Evolutionary conservation across 305 asterid species (phyloP), one percentile per base, ranked within the genome.

Genomic region (Solanum aculeatissimum): DNA sequence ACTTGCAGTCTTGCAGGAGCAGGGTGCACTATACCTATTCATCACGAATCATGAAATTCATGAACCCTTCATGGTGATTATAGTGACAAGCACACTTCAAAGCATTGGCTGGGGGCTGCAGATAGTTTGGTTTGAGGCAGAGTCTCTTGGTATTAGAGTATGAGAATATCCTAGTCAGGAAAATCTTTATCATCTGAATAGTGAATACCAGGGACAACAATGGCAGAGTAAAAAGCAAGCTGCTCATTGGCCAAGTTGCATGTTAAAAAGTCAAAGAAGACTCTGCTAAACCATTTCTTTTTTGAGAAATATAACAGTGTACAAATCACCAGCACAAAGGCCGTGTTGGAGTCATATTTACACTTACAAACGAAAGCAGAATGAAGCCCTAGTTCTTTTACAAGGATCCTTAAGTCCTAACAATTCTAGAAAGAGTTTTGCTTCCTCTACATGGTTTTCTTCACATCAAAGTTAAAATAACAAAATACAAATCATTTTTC

Each of bases 1-100:
- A 47, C 32, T 51, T 13, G 51, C 35, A 16, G 58, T 16, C 25
- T 55, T 19, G 27, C 77, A 81, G 84, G 78, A 65, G 15, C 82
- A 81, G 68, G 51, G 85, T 58, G 63, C 40, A 62, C 63, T 45
- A 32, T 42, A 87, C 90, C 91, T 63, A 87, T 23, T 87, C 90
- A 83, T 87, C 89, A 68, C 86, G 38, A 13, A 85, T 84, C 90
- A 89, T 84, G 88, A 85, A 89, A 74, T 87, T 89, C 89, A 84
- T 86, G 71, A 85, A 87, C 38, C 91, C 91, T 7, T 86, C 89
- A 54, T 87, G 80, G 77, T 87, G 90, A 69, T 86, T 87, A 86
- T 85, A 87, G 86, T 82, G 89, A 72, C 87, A 86, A 82, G 90
- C 85, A 70, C 49, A 12, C 42, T 83, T 87, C 18, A 86, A 85